Evolutionary conservation across 2,329 filamentous ascomycete genomes (phyloP).

Genomic region (Botrytis elliptica): DNA sequence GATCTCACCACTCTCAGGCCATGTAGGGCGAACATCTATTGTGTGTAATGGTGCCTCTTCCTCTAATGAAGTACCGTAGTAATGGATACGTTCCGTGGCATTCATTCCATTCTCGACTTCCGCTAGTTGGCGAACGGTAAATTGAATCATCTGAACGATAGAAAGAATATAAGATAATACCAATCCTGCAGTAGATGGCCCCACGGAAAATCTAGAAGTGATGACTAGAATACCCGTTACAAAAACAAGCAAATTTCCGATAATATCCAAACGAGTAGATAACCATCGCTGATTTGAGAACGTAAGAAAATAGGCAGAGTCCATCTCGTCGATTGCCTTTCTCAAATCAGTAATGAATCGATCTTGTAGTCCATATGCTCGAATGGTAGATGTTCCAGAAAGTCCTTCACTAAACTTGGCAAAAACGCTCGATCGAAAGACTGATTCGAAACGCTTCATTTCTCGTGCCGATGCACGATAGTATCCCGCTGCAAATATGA

Average conservation of each 20-base stretch:
- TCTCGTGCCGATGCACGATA: slow-evolving; percentile 90
- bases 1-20: slow-evolving; percentile 87
- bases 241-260: slow-evolving; percentile 83
- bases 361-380: slow-evolving; percentile 79
- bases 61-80: slow-evolving; percentile 84
- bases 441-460: slow-evolving; percentile 89
- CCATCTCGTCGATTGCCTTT: slow-evolving; percentile 81
- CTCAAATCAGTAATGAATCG: slow-evolving; percentile 72
- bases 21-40: slow-evolving; percentile 66
- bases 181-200: slow-evolving; percentile 80
- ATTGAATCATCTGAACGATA: slow-evolving; percentile 95
- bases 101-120: slow-evolving; percentile 99
- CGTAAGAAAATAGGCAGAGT: slow-evolving; percentile 90
- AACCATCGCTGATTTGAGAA: slow-evolving; percentile 97
- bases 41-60: slow-evolving; percentile 85
- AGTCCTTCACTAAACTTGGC: slow-evolving; percentile 89
- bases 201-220: slow-evolving; percentile 81
- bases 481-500: slow-evolving; percentile 79
- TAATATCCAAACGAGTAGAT: slow-evolving; percentile 76
- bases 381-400: slow-evolving; percentile 77
- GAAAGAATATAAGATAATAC: slow-evolving; percentile 91
- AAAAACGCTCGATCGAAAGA: slow-evolving; percentile 84
- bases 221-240: slow-evolving; percentile 87
- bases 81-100: slow-evolving; percentile 84
- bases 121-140: slow-evolving; percentile 87